Conservation (phyloP, 257 asterid genomes). For the Thymus mandschuricus region DNA sequence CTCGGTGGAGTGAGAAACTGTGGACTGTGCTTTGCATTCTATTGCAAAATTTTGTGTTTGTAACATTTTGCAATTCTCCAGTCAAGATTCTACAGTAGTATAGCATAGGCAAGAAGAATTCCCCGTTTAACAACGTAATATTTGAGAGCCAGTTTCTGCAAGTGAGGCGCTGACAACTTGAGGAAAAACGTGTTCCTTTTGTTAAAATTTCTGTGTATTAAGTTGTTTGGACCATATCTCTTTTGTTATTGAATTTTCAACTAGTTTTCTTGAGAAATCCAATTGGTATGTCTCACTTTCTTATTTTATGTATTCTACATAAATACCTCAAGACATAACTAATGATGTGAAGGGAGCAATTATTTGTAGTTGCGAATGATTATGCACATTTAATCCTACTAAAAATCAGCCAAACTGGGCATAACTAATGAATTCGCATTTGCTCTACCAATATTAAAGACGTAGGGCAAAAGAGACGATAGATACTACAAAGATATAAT, state of each 20-base stretch:
- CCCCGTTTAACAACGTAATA: constrained; percentile 4
- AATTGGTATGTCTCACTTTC: neutral
- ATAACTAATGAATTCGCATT: no score
- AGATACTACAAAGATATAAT: no score
- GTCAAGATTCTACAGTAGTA: neutral
- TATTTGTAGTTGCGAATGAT: neutral
- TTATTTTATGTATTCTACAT: no score
- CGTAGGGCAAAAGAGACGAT: no score
- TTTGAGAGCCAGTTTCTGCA: constrained; percentile 18
- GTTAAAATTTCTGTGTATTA: neutral
- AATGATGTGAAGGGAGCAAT: neutral
- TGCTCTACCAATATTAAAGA: no score
- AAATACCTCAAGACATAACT: no score
- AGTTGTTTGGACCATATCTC: neutral
- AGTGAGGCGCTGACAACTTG: constrained; percentile 1
- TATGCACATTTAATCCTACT: neutral
- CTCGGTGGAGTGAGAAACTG: constrained; percentile 14
- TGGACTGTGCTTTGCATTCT: neutral
- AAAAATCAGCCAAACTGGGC: no score
- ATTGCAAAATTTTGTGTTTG: constrained; percentile 20
- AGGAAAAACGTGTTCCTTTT: constrained; percentile 8
- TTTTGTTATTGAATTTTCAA: neutral
- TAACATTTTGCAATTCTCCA: constrained; percentile 12
- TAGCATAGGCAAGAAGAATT: constrained; percentile 15
- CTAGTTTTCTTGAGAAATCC: neutral